Percentiles rank a stretch among this genome's conserved stretches.
phyloP scores from a whole-genome alignment of 257 asterid genomes.

The Echium plantagineum region DNA sequence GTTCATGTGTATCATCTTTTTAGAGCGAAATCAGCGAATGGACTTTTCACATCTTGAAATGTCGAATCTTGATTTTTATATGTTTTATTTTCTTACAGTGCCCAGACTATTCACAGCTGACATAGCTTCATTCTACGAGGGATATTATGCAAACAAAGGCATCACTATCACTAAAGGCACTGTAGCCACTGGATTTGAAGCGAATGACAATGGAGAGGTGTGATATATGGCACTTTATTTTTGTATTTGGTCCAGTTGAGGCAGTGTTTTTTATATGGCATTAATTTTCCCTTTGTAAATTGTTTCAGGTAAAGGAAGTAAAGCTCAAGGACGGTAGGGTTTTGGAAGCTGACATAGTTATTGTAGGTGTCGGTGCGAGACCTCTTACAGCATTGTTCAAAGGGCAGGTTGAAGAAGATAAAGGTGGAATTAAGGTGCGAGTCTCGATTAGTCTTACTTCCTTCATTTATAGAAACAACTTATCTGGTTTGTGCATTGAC shows the following conservation, averaged over 20 bases:
- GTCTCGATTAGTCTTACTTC: not conserved
- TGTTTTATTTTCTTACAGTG: conserved; percentile 40
- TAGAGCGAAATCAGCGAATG: not conserved
- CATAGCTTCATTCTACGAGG: conserved; percentile 90
- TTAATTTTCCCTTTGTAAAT: conserved; percentile 5
- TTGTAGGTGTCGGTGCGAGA: conserved; percentile 90
- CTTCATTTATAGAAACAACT: not conserved
- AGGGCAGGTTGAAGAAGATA: conserved; percentile 89
- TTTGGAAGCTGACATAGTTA: conserved; percentile 83
- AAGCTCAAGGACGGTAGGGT: conserved; percentile 89
- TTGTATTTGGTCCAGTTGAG: not conserved
- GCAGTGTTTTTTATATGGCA: conserved; percentile 4
- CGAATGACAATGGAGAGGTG: conserved; percentile 67
- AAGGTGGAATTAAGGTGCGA: conserved; percentile 88
- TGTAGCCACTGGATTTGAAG: conserved; percentile 80
- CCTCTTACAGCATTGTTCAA: conserved; percentile 61
- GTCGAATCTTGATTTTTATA: conserved; percentile 9
- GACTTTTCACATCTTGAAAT: not conserved
- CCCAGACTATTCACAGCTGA: conserved; percentile 85
- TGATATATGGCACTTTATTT: conserved; percentile 6
- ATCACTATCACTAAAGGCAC: conserved; percentile 84
- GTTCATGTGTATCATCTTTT: not conserved
- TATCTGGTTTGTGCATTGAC: not conserved
- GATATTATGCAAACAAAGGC: conserved; percentile 75
- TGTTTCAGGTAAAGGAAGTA: conserved; percentile 67